Evolutionary conservation across 768 basidiomycete species (phyloP).

Genomic region (Russula olivacea): DNA sequence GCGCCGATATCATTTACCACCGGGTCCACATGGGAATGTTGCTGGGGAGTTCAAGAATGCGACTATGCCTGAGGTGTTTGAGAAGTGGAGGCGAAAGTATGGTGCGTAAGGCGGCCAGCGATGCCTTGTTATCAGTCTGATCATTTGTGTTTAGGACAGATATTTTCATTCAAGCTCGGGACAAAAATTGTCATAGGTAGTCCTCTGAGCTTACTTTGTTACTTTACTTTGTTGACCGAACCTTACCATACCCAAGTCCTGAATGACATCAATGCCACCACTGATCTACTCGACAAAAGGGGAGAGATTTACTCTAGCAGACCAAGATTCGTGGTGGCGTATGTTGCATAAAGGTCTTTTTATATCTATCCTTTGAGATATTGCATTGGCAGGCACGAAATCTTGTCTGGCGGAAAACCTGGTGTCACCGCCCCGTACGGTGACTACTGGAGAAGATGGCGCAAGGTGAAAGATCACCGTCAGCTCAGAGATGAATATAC

Average conservation of each 20-base stretch:
- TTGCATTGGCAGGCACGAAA: constrained; percentile 10
- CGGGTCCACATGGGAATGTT: constrained; percentile 13
- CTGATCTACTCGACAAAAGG: constrained; percentile 20
- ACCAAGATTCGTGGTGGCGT: constrained; percentile 10
- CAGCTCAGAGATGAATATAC: not conserved
- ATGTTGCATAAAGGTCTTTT: no score
- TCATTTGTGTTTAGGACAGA: constrained; percentile 1
- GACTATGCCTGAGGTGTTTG: not conserved
- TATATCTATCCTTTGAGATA: not conserved
- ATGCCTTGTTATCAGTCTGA: not conserved
- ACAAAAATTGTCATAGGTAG: constrained; percentile 9
- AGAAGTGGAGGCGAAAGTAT: constrained; percentile 7
- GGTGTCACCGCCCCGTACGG: constrained; percentile 13
- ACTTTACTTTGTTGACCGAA: not conserved
- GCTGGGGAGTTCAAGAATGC: not conserved
- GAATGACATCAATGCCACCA: constrained; percentile 2
- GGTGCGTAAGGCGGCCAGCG: not conserved
- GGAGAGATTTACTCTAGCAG: constrained; percentile 23
- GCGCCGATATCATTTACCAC: constrained; percentile 3
- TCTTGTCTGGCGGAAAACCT: constrained; percentile 15
- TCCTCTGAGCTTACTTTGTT: not conserved
- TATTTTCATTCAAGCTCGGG: constrained; percentile 19
- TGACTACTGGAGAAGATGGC: constrained; percentile 16
- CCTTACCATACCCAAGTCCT: constrained; percentile 11
- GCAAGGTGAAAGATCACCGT: constrained; percentile 3